Evolutionary conservation across 805 yeast species (phyloP).

Genomic region (Suhomyces sp.): DNA sequence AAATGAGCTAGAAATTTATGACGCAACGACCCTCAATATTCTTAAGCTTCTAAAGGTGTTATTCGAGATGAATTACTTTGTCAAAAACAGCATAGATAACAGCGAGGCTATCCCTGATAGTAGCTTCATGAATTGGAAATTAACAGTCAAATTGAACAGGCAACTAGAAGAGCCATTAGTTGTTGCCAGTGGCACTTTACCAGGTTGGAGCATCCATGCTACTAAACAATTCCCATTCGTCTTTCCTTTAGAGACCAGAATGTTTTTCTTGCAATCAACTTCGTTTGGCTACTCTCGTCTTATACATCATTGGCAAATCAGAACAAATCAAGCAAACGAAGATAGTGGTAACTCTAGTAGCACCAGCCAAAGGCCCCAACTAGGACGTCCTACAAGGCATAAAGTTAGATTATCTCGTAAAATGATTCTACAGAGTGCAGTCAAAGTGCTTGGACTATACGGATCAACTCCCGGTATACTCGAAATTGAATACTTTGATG

Average conservation of each 20-base stretch:
- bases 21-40: conserved; percentile 34
- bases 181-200: conserved; percentile 82
- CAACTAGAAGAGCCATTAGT: conserved; percentile 88
- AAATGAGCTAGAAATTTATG: conserved; percentile 21
- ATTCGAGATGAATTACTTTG: conserved; percentile 36
- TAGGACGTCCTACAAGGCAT: conserved; percentile 76
- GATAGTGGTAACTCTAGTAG: conserved; percentile 18
- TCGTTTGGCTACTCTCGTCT: conserved; percentile 88
- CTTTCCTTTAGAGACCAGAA: conserved; percentile 79
- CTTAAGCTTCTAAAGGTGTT: conserved; percentile 49
- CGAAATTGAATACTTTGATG: conserved; percentile 85
- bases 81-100: conserved; percentile 14
- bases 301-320: conserved; percentile 70
- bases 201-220: conserved; percentile 78
- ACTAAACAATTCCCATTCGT: conserved; percentile 75
- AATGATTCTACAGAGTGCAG: conserved; percentile 68
- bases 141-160: conserved; percentile 80
- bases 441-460: conserved; percentile 71
- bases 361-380: conserved; percentile 32
- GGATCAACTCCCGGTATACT: conserved; percentile 77
- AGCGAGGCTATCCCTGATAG: conserved; percentile 14
- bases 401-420: conserved; percentile 76
- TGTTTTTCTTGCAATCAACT: conserved; percentile 76
- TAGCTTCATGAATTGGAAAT: conserved; percentile 67
- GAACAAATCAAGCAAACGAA: conserved; percentile 38